Conservation (phyloP, 176 grass and related monocot genomes). For the Pontederia crassipes region DNA sequence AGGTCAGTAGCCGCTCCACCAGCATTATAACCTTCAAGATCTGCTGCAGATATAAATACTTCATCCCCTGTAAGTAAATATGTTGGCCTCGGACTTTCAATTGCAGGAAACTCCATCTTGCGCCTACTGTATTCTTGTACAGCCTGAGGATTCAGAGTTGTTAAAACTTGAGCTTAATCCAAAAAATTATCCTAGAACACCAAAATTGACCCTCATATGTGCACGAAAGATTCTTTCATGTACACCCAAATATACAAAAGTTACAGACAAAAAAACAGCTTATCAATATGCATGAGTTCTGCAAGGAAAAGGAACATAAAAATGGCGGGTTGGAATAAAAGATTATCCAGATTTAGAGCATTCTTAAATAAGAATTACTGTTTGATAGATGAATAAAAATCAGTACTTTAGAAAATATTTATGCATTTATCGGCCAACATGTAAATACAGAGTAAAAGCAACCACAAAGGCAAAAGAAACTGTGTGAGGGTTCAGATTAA, state of each 20-base stretch:
- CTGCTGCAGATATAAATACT: slow-evolving; percentile 56
- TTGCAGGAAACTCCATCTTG: slow-evolving; percentile 23
- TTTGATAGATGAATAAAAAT: background rate
- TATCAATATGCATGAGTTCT: too few species aligned
- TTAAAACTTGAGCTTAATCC: background rate
- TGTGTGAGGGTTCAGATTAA: background rate
- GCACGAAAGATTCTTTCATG: too few species aligned
- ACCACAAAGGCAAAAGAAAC: too few species aligned
- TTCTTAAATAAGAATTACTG: too few species aligned
- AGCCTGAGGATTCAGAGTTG: slow-evolving; percentile 35
- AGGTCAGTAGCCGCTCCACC: background rate
- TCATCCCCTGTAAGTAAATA: slow-evolving; percentile 17
- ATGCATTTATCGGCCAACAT: too few species aligned
- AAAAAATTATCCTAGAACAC: background rate
- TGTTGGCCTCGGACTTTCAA: slow-evolving; percentile 13
- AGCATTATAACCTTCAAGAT: slow-evolving; percentile 23
- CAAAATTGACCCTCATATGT: too few species aligned
- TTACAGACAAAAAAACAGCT: too few species aligned
- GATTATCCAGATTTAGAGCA: too few species aligned
- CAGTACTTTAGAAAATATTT: background rate
- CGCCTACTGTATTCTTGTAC: slow-evolving; percentile 47
- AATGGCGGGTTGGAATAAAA: too few species aligned
- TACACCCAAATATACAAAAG: too few species aligned
- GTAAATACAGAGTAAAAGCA: too few species aligned
- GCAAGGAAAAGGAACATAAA: background rate